Evolutionary conservation across 228 moss, liverwort and hornwort genomes (phyloP), one percentile per base, ranked within the genome.

Genomic region (Sphagnum fallax): DNA sequence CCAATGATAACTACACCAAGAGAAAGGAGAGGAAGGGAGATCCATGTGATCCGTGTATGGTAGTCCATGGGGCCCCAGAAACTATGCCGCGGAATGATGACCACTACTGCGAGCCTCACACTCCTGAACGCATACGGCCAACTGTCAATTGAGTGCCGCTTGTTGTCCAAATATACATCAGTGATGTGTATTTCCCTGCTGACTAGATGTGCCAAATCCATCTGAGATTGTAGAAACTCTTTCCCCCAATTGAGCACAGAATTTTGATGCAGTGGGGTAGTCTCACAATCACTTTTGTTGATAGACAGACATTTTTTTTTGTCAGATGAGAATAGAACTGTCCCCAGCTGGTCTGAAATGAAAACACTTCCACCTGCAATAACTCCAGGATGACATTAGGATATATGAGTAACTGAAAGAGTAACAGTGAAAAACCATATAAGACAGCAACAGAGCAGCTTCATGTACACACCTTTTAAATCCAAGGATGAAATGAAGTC

Each of bases 281-380:
- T 64, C 74, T 78, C 74, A 73, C 83, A 85, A n/a, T 70, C 64
- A 64, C 70, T 64, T 49, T 52, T 74, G 62, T 77, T 84, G 9
- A 18, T 67, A 59, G 65, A 62, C 15, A 48, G 53, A 79, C 88
- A 86, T 16, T 52, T 13, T 52, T 72, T 80, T 15, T 75, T 72
- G 77, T 88, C 84, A 64, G 91, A 84, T 18, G 82, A 82, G 69
- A 91, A 88, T 57, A 87, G 75, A 62, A 91, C 77, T 52, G 84
- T 77, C 49, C 91, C 91, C 15, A 75, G 62, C 72, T 91, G 79
- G 74, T 91, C 89, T 62, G 82, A 73, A 68, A 91, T 75, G 66
- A 91, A 89, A 53, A 89, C 76, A 52, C 76, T 88, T 63, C 84
- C 91, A 73, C 89, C 91, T 91, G 87, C 73, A 69, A 76, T 69